Evolutionary conservation across 2,329 filamentous ascomycete genomes (phyloP).

Genomic region (Diaporthe citriasiana): DNA sequence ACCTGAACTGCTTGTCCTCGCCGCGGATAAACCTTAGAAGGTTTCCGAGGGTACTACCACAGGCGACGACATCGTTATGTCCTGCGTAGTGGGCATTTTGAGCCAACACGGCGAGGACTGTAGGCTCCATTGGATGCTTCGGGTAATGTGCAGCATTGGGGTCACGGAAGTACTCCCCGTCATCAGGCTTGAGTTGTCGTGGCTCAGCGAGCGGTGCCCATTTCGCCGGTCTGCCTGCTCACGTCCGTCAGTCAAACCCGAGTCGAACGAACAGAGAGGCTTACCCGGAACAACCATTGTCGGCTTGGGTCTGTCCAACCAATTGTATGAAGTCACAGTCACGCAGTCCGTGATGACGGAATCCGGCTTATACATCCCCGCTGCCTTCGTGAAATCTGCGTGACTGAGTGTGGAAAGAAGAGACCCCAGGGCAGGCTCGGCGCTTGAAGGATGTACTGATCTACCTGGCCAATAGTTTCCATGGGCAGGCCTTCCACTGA

Average conservation of each 20-base stretch:
- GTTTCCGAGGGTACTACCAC: conserved; percentile 72
- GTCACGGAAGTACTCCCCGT: conserved; percentile 66
- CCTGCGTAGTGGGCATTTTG: conserved; percentile 53
- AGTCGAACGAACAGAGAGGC: neutral
- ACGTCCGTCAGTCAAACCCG: conserved; percentile 33
- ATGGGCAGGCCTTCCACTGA: neutral
- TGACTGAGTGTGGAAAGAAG: conserved; percentile 43
- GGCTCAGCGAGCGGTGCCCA: conserved; percentile 61
- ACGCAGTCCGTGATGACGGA: conserved; percentile 47
- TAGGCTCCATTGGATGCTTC: conserved; percentile 64
- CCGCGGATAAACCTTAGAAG: conserved; percentile 69
- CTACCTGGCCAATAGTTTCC: neutral
- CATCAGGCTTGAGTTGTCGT: conserved; percentile 58
- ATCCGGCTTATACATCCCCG: conserved; percentile 39
- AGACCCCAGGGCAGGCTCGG: conserved; percentile 44
- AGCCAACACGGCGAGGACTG: conserved; percentile 56
- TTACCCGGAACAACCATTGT: conserved; percentile 53
- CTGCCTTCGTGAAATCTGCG: conserved; percentile 42
- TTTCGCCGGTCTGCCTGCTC: conserved; percentile 61
- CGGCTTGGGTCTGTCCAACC: conserved; percentile 49
- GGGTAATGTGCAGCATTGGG: conserved; percentile 66
- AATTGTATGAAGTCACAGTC: conserved; percentile 55
- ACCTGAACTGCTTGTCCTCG: conserved; percentile 65
- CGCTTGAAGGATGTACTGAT: neutral
- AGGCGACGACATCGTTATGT: conserved; percentile 69